Base-by-base conservation (phyloP, 108 stramenopile species). In the Fistulifera solaris region DNA sequence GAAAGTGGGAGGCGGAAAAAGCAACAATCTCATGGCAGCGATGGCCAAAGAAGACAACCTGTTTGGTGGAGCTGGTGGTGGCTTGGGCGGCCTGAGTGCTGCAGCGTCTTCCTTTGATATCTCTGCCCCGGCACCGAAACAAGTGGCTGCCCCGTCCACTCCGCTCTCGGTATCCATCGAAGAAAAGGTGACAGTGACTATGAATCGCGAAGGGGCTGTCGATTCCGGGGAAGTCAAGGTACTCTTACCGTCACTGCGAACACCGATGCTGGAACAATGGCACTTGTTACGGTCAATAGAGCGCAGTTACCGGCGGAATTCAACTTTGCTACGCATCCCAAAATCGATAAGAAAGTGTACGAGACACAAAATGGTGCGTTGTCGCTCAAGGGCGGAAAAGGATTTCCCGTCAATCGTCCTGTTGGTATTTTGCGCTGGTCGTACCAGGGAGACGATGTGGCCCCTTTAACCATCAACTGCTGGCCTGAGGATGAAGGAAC, bases 1-100 rank as follows among this genome's bases (percentile, higher is more conserved):
- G 13, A 28, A 25, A 28, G 42, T 21, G 15, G 56, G 56, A 11
- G 62, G 59, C 48, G 59, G 62, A 26, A 93, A 91, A 83, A 81
- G 84, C 69, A 77, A 89, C 68, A 73, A 66, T 43, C 81, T 96
- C 68, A 80, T 95, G 82, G 90, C 89, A 25, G 87, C 89, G 54
- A 96, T 98, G 82, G 87, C 91, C 40, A 84, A 84, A 40, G 98
- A 99, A 85, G 98, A 97, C 71, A 87, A 89, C 51, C 83, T 96
- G 25, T 71, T 79, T 38, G 73, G 68, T 15, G 68, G 69, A 53
- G 52, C 58, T 16, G 56, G 39, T 31, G 58, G 65, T 41, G 23
- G 40, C 38, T 40, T 43, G 15, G 69, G 75, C 51, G 81, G 76
- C 27, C 62, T 81, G 23, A 61, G 75, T 44, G 67, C 54, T 48